Base-by-base conservation (phyloP, 192 early-diverging fungal genomes). In the Mortierella hygrophila region DNA sequence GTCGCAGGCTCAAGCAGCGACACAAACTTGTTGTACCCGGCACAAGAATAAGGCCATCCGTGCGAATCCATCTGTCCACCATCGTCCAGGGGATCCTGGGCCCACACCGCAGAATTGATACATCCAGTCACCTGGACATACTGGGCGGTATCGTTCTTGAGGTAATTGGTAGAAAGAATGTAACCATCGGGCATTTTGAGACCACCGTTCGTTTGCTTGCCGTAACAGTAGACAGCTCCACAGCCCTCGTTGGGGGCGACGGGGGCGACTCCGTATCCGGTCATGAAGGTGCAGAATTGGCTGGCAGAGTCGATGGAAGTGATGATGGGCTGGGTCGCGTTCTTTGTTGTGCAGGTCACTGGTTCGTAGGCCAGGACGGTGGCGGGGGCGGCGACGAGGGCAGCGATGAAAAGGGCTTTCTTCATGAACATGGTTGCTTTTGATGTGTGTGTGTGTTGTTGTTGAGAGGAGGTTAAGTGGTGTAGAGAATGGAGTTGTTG, bases 21-120 rank as follows among this genome's bases (percentile, higher is more conserved):
- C 47, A 90, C 80, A 80, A 90, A 90, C 78, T 89, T 86, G 16
- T 49, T 71, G 68, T 79, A 90, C 3, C 79, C 81, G 21, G 75
- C 52, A 72, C 90, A 91, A 11, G 71, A 70, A 55, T 88, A 86
- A 6, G 55, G 78, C 84, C 90, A 83, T 42, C 87, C 84, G 49
- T 86, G 84, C 8, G 84, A 85, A 63, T 85, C 88, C 78, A 84
- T 84, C 70, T 88, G 88, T 78, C 88, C 88, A 81, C 88, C 88
- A 7, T 88, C 72, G 35, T 88, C 88, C 11, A 21, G 32, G 18
- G 78, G 70, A 73, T 78, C 79, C 32, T 79, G 77, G 8, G 49
- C 79, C 79, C 79, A 85, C 5, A 79, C 76, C 23, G 82, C 44
- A n/a, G 79, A 73, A 29, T 88, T 47, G 10, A 88, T 83, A 47